Base-by-base conservation (phyloP, 176 grass and related monocot species). In the Alloteropsis semialata region DNA sequence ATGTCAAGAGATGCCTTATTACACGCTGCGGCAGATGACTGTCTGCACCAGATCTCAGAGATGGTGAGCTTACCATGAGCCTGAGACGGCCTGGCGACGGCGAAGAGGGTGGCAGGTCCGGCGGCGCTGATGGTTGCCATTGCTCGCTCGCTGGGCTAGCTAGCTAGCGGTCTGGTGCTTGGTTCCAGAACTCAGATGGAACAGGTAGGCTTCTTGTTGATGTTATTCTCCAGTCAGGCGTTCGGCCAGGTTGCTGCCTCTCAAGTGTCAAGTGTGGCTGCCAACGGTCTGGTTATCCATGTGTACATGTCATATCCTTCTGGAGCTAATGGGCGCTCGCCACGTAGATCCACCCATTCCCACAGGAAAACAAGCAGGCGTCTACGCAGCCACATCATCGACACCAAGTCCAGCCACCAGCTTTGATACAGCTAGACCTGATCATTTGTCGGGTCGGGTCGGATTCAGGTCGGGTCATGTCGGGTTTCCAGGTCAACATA, bases 111-210 rank as follows among this genome's bases (percentile, higher is more conserved):
- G 29, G 77, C 70, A 16, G 84, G 25, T 5, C 84, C 63, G 45
- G 87, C 54, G 60, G 86, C 75, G 43, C 69, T 88, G 67, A 93
- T 71, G 72, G 62, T 85, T 25, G 87, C 89, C 91, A 98, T 98
- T 42, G 69, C 51, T 81, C 63, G 5, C 33, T 49, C 56, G 51
- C 43, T 69, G 4, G 64, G 45, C 33, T 24, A n/a, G n/a, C n/a
- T n/a, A n/a, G n/a, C n/a, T n/a, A 30, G 21, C 33, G 8, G 34
- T 19, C 16, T 32, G 9, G 4, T 24, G 24, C 50, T 16, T 72
- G 29, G 19, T 34, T 34, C 5, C 16, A 53, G 46, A 73, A 24
- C 65, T 19, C n/a, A 75, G 76, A 82, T 86, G 69, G 75, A 76
- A 46, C 78, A 59, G 61, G 29, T 74, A 29, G 44, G 68, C 41